Base-by-base conservation (phyloP, 192 early-diverging fungal species). In the Rhizoclosmatium globosum region DNA sequence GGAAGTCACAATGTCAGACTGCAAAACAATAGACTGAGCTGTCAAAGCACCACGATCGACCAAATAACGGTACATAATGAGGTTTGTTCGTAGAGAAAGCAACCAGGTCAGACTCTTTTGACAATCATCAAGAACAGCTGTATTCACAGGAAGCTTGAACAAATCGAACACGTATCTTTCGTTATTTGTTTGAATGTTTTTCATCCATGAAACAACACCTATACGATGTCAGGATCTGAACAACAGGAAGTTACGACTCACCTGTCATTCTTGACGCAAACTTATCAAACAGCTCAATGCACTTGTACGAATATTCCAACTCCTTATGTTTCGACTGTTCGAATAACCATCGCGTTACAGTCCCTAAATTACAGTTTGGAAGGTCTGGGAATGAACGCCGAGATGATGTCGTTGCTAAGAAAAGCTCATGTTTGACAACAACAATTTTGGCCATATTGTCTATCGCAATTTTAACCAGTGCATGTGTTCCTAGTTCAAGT, bases 381-480 rank as follows among this genome's bases (percentile, higher is more conserved):
- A 89, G 43, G 38, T 85, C 88, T 13, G 87, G 80, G 47, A 93
- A 85, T 13, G 76, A 47, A 19, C 92, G 69, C 31, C 93, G 81
- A 6, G 57, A 62, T 13, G 47, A 68, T 6, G 75, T 82, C 13
- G 76, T 78, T 3, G 74, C 74, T 31, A 82, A 11, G 82, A 94
- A 94, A 2, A 93, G 2, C 47, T 74, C 56, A 3, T 78, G 62
- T 62, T 91, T 91, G 9, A 79, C 83, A 57, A 79, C 79, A 43
- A 94, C 81, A 23, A 94, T 94, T 42, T 90, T 87, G 47, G 88
- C 81, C 6, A 92, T 65, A 79, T 92, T 89, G 3, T 77, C 50
- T 41, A 94, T 89, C 0, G 92, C 89, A 6, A 62, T 56, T 0
- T 81, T 85, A 3, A 85, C 79, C 58, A 90, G 89, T 19, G 84